Conservation (phyloP, 371 early-diverging fungal species). For the Mucor irregularis region DNA sequence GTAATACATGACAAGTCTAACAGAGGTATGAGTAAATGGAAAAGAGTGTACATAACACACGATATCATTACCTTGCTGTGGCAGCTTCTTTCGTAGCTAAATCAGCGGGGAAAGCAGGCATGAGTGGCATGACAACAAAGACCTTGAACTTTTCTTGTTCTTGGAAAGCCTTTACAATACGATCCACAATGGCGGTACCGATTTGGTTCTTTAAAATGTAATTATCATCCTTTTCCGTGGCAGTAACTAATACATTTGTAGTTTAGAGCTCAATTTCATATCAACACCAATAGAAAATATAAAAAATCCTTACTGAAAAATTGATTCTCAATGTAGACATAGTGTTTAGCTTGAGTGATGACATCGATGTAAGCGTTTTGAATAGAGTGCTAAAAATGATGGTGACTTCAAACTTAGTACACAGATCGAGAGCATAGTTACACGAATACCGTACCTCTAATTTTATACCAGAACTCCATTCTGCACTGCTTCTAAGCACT, state of each 20-base stretch:
- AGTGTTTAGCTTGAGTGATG: conserved; percentile 78
- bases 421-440: neutral
- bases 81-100: conserved; percentile 75
- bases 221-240: conserved; percentile 49
- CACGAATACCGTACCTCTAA: conserved; percentile 47
- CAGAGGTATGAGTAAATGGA: neutral
- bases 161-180: conserved; percentile 76
- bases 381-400: conserved; percentile 66
- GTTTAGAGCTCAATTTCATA: too few species aligned
- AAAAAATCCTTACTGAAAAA: conserved; percentile 75
- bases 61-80: conserved; percentile 53
- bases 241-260: conserved; percentile 66
- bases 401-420: neutral
- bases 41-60: neutral
- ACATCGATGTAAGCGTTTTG: conserved; percentile 78
- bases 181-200: conserved; percentile 76
- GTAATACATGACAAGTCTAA: conserved; percentile 70
- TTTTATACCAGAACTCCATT: conserved; percentile 70
- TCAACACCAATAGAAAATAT: neutral
- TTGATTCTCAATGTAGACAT: conserved; percentile 95
- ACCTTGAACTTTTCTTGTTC: conserved; percentile 75
- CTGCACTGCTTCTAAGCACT: conserved; percentile 68
- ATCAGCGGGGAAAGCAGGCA: conserved; percentile 91
- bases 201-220: conserved; percentile 72
- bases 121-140: conserved; percentile 85